A percentile compares a stretch with the other conserved stretches of the same genome.
Conservation (phyloP, 306 rosid species). For the Vigna mungo region DNA sequence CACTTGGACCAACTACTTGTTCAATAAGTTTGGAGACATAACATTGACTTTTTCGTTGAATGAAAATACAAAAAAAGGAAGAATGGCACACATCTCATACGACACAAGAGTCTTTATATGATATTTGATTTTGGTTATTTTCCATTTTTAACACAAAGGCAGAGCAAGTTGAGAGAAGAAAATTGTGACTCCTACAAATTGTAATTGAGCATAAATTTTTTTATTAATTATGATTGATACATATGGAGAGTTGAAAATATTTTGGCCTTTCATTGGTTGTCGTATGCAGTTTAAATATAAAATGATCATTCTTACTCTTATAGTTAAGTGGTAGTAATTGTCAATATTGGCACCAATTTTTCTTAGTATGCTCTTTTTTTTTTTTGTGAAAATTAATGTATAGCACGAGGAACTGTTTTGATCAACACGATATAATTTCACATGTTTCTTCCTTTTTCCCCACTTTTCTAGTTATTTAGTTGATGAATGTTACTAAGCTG, state of each 20-base stretch:
- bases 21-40: not conserved
- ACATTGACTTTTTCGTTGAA: not conserved
- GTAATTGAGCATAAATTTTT: not conserved
- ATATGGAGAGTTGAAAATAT: not conserved
- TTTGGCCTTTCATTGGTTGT: not conserved
- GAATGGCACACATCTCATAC: not conserved
- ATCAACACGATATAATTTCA: constrained; percentile 10
- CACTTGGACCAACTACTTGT: not conserved
- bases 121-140: not conserved
- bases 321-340: not conserved
- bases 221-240: not conserved
- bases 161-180: constrained; percentile 9
- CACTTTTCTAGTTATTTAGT: not conserved
- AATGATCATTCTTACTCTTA: not conserved
- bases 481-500: constrained; percentile 1
- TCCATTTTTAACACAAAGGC: not conserved
- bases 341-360: not conserved
- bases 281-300: not conserved
- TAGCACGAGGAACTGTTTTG: not conserved
- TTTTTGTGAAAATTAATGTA: not conserved
- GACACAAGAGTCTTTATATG: not conserved
- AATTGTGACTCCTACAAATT: not conserved
- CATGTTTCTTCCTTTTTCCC: not conserved
- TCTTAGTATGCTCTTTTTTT: constrained; percentile 7
- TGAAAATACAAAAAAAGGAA: not conserved